Base-by-base conservation (phyloP, 1,284 basidiomycete genomes). In the Leccinum pallidistipes region DNA sequence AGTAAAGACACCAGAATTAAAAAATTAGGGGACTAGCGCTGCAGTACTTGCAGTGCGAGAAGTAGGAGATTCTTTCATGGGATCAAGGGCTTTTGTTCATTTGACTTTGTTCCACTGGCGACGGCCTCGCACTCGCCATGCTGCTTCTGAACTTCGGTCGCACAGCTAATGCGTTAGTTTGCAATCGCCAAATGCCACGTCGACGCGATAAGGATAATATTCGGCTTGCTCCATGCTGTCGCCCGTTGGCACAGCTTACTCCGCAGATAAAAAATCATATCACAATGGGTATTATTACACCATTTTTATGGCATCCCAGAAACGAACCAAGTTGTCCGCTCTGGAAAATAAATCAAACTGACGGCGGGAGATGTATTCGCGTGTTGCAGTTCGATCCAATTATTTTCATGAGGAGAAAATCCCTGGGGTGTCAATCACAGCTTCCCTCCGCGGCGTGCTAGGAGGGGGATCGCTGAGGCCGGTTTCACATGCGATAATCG, bases 331-430 rank as follows among this genome's bases (percentile, higher is more conserved):
- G 52, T 32, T 11, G 12, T 29, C 54, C 34, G 21, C 50, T 40
- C 50, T 57, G 32, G 18, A 18, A 51, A 55, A 18, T 45, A 50
- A 58, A 51, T 59, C 59, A 58, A 60, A 21, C 53, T 14, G 36
- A 36, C 21, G 36, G 45, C 27, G 14, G 11, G 31, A 45, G 7
- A 31, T 27, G 10, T 21, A 21, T 36, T 57, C 36, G 56, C 55
- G 27, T 56, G 38, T 32, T 36, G 34, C 31, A 31, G 9, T 40
- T 9, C 36, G 34, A 66, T 52, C 36, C 34, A 6, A 61, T 51
- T 51, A 68, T 66, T 56, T 36, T 50, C 59, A 12, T 49, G 57
- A 61, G 21, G 61, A 29, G 38, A 52, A 53, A 29, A 62, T 27
- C 18, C 12, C 67, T 14, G n/a, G 0, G 9, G 1, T 16, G 43